A percentile compares a stretch with the other conserved stretches of the same genome.
phyloP scores from a whole-genome alignment of 2,329 filamentous ascomycete species.

The Stagonosporopsis chrysanthemi region DNA sequence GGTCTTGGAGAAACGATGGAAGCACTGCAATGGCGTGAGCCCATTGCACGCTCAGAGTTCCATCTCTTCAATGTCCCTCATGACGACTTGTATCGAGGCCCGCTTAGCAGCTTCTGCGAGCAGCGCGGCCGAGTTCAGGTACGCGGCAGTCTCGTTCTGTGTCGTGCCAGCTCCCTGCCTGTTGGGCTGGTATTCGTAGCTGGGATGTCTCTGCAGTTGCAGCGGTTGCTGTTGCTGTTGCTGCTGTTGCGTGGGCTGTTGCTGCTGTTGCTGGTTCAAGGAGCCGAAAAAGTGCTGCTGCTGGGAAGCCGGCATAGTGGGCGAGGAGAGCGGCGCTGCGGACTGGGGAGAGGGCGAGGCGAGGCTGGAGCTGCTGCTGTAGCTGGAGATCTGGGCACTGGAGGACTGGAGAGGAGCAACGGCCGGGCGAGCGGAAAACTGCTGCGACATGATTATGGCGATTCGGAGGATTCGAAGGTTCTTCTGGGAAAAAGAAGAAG shows the following conservation, averaged over 20 bases:
- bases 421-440: constrained; percentile 39
- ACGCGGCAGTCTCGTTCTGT: constrained; percentile 62
- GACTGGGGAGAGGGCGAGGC: constrained; percentile 44
- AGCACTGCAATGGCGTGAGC: neutral
- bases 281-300: constrained; percentile 20
- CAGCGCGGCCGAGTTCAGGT: constrained; percentile 82
- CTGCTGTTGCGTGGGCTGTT: constrained; percentile 39
- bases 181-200: constrained; percentile 47
- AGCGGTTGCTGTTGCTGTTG: constrained; percentile 42
- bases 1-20: neutral
- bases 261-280: constrained; percentile 41
- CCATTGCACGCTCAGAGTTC: constrained; percentile 55
- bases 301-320: constrained; percentile 30
- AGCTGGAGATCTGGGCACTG: constrained; percentile 42
- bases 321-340: constrained; percentile 44
- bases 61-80: constrained; percentile 82
- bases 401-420: constrained; percentile 49
- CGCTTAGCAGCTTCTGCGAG: constrained; percentile 92
- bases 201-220: constrained; percentile 39
- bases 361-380: constrained; percentile 53
- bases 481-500: constrained; percentile 15
- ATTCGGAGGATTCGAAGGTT: constrained; percentile 5
- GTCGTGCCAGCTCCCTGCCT: constrained; percentile 45
- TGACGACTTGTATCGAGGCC: constrained; percentile 87
- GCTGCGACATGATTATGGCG: constrained; percentile 29